Evolutionary conservation across 2,329 filamentous ascomycete species (phyloP).

Genomic region (Sporothrix luriei): DNA sequence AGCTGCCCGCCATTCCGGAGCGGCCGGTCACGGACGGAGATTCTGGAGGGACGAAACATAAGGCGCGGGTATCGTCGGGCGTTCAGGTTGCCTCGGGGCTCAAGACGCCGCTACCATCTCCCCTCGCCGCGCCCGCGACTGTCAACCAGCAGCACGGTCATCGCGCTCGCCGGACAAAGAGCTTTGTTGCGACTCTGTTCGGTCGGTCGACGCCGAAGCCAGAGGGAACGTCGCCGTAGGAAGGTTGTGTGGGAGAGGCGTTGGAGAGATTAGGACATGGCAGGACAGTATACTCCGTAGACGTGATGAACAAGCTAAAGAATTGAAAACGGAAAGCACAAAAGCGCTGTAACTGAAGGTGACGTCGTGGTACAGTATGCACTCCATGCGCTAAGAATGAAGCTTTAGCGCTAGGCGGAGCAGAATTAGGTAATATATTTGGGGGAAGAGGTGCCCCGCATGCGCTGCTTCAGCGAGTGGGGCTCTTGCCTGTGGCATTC

Average conservation of each 20-base stretch:
- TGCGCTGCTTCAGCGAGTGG: not conserved
- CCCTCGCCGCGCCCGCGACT: not conserved
- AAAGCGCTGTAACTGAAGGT: not conserved
- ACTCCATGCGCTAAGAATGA: not conserved
- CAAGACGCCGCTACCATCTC: not conserved
- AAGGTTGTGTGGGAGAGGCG: not conserved
- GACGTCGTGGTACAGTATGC: not conserved
- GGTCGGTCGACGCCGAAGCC: slow-evolving; percentile 40
- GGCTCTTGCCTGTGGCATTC: not conserved
- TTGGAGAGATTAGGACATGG: not conserved
- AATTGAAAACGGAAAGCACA: not conserved
- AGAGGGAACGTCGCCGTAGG: slow-evolving; percentile 23
- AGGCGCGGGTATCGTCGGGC: not conserved
- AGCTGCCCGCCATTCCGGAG: slow-evolving; percentile 32
- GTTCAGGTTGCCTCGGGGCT: not conserved
- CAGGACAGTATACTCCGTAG: too few relatives aligned
- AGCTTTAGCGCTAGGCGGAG: not conserved
- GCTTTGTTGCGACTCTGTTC: slow-evolving; percentile 53
- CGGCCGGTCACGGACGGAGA: slow-evolving; percentile 24
- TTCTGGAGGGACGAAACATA: not conserved
- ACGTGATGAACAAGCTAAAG: not conserved
- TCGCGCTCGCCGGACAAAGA: slow-evolving; percentile 46
- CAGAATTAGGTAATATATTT: slow-evolving; percentile 14
- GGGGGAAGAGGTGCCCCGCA: slow-evolving; percentile 7
- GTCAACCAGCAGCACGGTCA: slow-evolving; percentile 24